Evolutionary conservation across 768 basidiomycete genomes (phyloP).

Genomic region (Trametes meyenii): DNA sequence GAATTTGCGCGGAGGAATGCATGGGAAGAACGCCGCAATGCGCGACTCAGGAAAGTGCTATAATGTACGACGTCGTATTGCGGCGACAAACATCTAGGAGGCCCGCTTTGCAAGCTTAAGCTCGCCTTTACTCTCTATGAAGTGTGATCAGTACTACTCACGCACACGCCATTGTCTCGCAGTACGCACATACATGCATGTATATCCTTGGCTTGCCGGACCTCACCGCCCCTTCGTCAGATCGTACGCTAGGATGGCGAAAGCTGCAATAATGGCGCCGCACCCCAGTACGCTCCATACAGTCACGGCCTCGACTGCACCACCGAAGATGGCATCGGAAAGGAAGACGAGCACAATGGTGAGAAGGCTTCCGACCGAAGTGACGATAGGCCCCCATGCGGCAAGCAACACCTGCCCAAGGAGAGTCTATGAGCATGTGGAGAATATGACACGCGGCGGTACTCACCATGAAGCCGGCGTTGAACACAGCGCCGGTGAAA

Average conservation of each 20-base stretch:
- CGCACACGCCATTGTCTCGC: background rate
- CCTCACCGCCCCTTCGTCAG: conserved; percentile 39
- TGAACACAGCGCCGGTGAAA: conserved; percentile 73
- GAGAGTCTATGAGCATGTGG: conserved; percentile 1
- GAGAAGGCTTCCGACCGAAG: conserved; percentile 90
- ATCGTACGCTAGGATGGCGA: conserved; percentile 77
- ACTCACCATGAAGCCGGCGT: conserved; percentile 82
- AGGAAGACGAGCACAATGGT: conserved; percentile 89
- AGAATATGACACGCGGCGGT: background rate
- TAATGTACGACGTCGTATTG: background rate
- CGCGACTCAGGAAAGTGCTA: background rate
- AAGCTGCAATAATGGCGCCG: conserved; percentile 78
- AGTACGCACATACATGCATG: background rate
- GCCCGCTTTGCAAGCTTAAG: too few relatives aligned
- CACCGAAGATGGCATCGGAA: conserved; percentile 76
- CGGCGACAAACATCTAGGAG: background rate
- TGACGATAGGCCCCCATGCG: conserved; percentile 85
- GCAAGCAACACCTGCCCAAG: conserved; percentile 69
- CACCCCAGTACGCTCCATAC: conserved; percentile 77
- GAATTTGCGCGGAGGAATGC: too few relatives aligned
- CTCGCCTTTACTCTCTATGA: background rate
- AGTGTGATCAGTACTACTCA: background rate
- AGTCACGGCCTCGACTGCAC: conserved; percentile 61
- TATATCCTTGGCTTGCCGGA: background rate
- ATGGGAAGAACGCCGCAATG: background rate